Conservation (phyloP, 2,329 filamentous ascomycete species). For the Graphilbum ipis-grandicollis region DNA sequence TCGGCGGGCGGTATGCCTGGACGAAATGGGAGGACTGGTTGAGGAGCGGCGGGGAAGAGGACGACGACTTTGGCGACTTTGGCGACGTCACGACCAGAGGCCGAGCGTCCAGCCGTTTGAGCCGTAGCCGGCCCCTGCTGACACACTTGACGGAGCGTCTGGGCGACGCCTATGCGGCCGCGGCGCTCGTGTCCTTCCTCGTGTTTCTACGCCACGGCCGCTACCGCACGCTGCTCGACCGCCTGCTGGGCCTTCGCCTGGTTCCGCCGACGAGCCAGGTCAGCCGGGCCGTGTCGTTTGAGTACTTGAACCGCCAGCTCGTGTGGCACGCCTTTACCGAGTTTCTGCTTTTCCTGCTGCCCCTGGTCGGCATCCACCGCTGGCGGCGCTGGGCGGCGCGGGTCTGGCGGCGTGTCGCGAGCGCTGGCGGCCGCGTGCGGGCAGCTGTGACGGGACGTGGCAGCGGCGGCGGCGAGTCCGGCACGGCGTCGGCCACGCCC, state of each 20-base stretch:
- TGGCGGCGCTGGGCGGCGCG: slow-evolving; percentile 84
- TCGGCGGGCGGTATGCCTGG: slow-evolving; percentile 82
- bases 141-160: slow-evolving; percentile 50
- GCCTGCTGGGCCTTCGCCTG: slow-evolving; percentile 67
- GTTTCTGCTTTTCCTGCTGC: slow-evolving; percentile 92
- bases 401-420: slow-evolving; percentile 67
- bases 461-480: too few relatives aligned
- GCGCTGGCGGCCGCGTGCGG: slow-evolving; percentile 29
- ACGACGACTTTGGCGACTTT: slow-evolving; percentile 35
- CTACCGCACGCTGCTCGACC: slow-evolving; percentile 81
- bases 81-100: background rate
- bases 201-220: slow-evolving; percentile 81
- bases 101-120: too few relatives aligned
- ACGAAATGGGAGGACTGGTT: slow-evolving; percentile 82
- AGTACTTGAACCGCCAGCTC: slow-evolving; percentile 91
- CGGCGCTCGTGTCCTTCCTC: slow-evolving; percentile 71
- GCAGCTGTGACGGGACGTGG: background rate
- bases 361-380: slow-evolving; percentile 81
- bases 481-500: slow-evolving; percentile 16
- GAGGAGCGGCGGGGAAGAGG: slow-evolving; percentile 57
- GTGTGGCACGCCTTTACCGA: slow-evolving; percentile 99
- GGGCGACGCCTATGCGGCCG: slow-evolving; percentile 61
- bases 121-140: slow-evolving; percentile 23
- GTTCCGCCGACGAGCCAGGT: slow-evolving; percentile 74
- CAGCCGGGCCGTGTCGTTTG: slow-evolving; percentile 83